phyloP scores from a whole-genome alignment of 2,329 filamentous ascomycete genomes.

The Elsinoe necatrix region DNA sequence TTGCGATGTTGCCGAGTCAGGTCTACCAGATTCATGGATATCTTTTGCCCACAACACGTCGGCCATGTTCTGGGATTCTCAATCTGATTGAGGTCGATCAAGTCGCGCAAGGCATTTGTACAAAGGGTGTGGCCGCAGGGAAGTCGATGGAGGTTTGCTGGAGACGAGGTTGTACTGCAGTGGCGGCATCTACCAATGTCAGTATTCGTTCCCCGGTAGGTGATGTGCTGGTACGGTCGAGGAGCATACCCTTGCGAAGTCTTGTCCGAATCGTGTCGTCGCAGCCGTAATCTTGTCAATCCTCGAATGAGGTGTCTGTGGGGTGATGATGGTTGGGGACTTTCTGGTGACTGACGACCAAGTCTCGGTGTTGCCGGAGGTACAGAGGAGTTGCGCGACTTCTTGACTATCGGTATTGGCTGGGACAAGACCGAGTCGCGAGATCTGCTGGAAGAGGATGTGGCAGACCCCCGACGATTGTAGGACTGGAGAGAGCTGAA shows the following conservation, averaged over 20 bases:
- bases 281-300: conserved; percentile 26
- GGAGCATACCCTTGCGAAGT: conserved; percentile 20
- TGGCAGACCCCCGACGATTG: conserved; percentile 19
- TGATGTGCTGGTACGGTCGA: not conserved
- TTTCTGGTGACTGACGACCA: conserved; percentile 25
- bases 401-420: conserved; percentile 22
- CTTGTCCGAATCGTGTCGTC: conserved; percentile 23
- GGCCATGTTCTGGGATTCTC: conserved; percentile 29
- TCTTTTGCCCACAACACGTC: conserved; percentile 34
- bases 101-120: conserved; percentile 27
- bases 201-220: conserved; percentile 2
- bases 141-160: conserved; percentile 26
- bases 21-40: conserved; percentile 34
- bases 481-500: conserved; percentile 10
- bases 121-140: conserved; percentile 31
- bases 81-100: conserved; percentile 30
- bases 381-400: conserved; percentile 25
- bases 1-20: conserved; percentile 20
- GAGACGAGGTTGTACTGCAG: conserved; percentile 24
- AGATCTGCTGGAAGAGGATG: conserved; percentile 28
- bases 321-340: conserved; percentile 23
- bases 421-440: conserved; percentile 28
- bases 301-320: conserved; percentile 29
- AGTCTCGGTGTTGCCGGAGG: conserved; percentile 25
- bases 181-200: conserved; percentile 24